Evolutionary conservation across 768 basidiomycete species (phyloP), one percentile per base, ranked within the genome.

Genomic region (Boletus tomentosulus): DNA sequence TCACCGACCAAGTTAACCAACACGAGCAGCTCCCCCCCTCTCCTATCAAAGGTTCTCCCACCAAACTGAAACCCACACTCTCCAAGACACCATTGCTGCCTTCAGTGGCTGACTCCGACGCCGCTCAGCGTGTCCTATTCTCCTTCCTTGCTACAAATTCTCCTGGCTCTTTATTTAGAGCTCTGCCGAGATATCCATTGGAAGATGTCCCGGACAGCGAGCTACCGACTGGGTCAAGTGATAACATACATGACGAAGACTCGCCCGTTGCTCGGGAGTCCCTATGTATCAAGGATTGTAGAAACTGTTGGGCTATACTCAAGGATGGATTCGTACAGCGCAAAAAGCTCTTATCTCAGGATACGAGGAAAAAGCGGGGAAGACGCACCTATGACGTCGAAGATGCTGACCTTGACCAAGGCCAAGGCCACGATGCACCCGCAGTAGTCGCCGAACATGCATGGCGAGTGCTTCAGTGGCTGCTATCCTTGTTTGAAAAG

Each of bases 401-500:
- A 19, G 66, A 62, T 6, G 55, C 61, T 4, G 62, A 63, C 50
- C 61, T 62, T 49, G 67, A 62, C 30, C 59, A 56, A 53, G 46
- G 62, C 31, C 58, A 57, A 51, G 49, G 31, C 50, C 39, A 22
- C 19, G 48, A n/a, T n/a, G 49, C 49, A 3, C 66, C 66, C 22
- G 53, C 60, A 44, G 63, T 77, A 11, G 77, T 90, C 24, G 81
- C 80, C 24, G 76, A 80, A 45, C 73, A 84, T 56, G 82, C 87
- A 5, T 92, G 89, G 89, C 76, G 80, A 30, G 64, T 85, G 39
- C 74, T 92, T n/a, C 79, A 82, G 22, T 90, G 86, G 85, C 58
- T 90, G 0, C 50, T 92, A 11, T 64, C 70, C 22, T 59, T 90
- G 19, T 88, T 89, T 58, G 87, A 92, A 62, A 79, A 77, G 57